Percentiles rank a stretch among this genome's conserved stretches.
These are phyloP conservation scores for Clarireedia hainanense DNA, from an alignment of 2,329 filamentous ascomycete species.

Conservation along the genomic window DNA sequence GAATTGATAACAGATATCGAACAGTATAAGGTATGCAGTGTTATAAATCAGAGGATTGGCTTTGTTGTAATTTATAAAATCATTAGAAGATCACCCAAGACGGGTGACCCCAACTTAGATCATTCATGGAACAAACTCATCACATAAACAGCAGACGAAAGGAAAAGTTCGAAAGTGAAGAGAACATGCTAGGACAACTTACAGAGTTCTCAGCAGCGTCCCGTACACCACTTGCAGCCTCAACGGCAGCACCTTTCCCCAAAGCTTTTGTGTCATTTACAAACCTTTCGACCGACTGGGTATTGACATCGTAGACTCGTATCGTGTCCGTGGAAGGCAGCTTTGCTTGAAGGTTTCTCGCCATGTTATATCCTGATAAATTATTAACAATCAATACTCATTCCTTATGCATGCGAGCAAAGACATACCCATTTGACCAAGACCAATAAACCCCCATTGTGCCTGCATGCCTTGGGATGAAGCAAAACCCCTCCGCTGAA, in stretches of 20 bases:
- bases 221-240: constrained; percentile 47
- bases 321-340: constrained; percentile 54
- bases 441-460: constrained; percentile 51
- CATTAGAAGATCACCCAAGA: constrained; percentile 24
- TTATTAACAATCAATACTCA: constrained; percentile 15
- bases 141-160: constrained; percentile 20
- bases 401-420: constrained; percentile 9
- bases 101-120: constrained; percentile 27
- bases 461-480: constrained; percentile 36
- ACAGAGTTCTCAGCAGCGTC: constrained; percentile 62
- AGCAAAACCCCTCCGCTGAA: constrained; percentile 36
- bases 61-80: constrained; percentile 25
- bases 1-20: not conserved
- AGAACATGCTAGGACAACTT: constrained; percentile 30
- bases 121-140: constrained; percentile 27
- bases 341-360: constrained; percentile 60
- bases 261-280: constrained; percentile 36
- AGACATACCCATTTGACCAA: constrained; percentile 51
- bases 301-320: constrained; percentile 59
- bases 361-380: constrained; percentile 60
- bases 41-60: constrained; percentile 27
- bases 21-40: not conserved
- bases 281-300: constrained; percentile 47
- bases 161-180: not conserved
- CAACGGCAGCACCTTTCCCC: constrained; percentile 38